phyloP scores from a whole-genome alignment of 176 grass and related monocot genomes.

The Poa pratensis region DNA sequence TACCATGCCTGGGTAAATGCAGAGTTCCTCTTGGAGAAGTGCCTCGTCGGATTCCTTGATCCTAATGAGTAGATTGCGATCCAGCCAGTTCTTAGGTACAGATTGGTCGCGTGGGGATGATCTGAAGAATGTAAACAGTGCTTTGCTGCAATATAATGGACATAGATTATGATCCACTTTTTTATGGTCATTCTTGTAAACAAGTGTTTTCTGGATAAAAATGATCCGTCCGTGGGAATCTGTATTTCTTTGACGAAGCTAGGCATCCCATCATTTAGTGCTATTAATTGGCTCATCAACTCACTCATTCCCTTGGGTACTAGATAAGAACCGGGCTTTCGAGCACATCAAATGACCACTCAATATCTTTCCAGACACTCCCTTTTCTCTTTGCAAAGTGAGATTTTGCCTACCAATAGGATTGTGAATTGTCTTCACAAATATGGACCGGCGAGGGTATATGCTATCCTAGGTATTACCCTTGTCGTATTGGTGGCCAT shows the following conservation, averaged over 20 bases:
- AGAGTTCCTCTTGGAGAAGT: constrained; percentile 91
- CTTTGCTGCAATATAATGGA: not conserved
- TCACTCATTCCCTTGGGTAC: not conserved
- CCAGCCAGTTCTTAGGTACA: not conserved
- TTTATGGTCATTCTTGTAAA: not conserved
- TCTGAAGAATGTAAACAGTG: constrained; percentile 18
- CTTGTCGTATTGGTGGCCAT: no score
- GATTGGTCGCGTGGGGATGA: not conserved
- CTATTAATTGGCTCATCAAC: not conserved
- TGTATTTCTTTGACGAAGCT: not conserved
- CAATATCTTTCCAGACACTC: no score
- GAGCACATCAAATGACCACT: no score
- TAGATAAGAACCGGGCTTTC: no score
- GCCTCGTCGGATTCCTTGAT: constrained; percentile 80
- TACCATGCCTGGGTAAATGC: constrained; percentile 96
- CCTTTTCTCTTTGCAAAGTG: no score
- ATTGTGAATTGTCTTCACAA: no score
- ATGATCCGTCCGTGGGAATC: not conserved
- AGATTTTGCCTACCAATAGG: no score
- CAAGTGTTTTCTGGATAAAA: not conserved
- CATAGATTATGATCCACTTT: not conserved
- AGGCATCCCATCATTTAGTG: not conserved
- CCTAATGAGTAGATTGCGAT: constrained; percentile 44
- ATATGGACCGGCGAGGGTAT: no score
- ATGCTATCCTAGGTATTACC: no score